phyloP scores from a whole-genome alignment of 2,329 filamentous ascomycete genomes.

The Nigrospora osmanthi region DNA sequence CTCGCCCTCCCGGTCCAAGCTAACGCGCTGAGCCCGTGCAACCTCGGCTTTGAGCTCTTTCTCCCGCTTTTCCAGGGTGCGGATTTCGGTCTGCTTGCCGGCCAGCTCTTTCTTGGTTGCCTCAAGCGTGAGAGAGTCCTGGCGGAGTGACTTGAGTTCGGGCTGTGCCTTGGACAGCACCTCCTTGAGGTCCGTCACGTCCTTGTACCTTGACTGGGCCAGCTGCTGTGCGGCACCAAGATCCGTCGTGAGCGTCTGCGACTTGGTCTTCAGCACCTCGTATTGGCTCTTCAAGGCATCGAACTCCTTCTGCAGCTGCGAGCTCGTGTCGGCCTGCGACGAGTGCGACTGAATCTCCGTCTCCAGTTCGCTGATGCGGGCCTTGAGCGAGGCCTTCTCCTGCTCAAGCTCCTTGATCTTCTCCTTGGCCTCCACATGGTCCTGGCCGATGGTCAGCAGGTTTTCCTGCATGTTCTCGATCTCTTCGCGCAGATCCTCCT shows the following conservation, averaged over 20 bases:
- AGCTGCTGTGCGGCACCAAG: constrained; percentile 79
- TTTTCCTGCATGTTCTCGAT: constrained; percentile 78
- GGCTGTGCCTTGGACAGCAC: constrained; percentile 78
- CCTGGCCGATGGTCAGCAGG: constrained; percentile 69
- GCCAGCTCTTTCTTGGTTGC: constrained; percentile 67
- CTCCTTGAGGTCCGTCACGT: constrained; percentile 72
- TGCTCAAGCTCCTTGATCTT: constrained; percentile 61
- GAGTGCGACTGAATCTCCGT: constrained; percentile 49
- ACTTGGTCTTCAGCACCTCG: constrained; percentile 63
- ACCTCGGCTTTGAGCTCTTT: constrained; percentile 74
- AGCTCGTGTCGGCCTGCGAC: constrained; percentile 32
- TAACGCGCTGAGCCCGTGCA: constrained; percentile 58
- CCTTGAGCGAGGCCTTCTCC: constrained; percentile 60
- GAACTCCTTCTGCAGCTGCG: constrained; percentile 55
- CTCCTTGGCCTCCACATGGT: constrained; percentile 78
- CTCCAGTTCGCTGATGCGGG: constrained; percentile 60
- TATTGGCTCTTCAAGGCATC: constrained; percentile 44
- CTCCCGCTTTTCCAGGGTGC: constrained; percentile 72
- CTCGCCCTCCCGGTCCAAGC: constrained; percentile 69
- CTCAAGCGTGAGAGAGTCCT: constrained; percentile 70
- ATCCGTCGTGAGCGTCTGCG: constrained; percentile 68
- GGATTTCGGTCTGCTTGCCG: constrained; percentile 50
- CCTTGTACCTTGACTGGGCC: constrained; percentile 80
- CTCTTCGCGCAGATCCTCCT: constrained; percentile 76
- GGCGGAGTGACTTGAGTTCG: constrained; percentile 70